phyloP scores from a whole-genome alignment of 352 stramenopile species.

The Phytopythium aichiense region DNA sequence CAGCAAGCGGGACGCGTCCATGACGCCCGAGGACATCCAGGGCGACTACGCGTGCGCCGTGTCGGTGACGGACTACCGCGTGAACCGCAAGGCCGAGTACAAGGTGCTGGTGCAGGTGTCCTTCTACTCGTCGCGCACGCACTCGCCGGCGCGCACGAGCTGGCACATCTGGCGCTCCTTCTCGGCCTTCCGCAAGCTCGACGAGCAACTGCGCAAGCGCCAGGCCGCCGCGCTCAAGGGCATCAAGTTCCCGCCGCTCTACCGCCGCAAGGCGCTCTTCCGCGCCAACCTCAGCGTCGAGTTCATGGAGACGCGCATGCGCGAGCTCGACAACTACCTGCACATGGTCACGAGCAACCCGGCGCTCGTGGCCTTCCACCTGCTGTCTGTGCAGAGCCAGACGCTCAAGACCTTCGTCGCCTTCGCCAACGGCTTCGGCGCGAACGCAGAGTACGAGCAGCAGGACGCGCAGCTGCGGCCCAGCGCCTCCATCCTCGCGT shows the following conservation, averaged over 20 bases:
- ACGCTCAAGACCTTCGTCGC: slow-evolving; percentile 79
- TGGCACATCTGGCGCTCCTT: slow-evolving; percentile 86
- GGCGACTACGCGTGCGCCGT: slow-evolving; percentile 65
- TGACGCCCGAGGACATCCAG: slow-evolving; percentile 82
- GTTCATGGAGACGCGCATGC: slow-evolving; percentile 55
- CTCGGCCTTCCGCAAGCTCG: slow-evolving; percentile 75
- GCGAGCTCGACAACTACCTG: slow-evolving; percentile 79
- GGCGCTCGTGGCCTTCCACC: slow-evolving; percentile 71
- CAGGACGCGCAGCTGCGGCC: slow-evolving; percentile 50
- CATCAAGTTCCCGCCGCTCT: slow-evolving; percentile 80
- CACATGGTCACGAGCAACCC: slow-evolving; percentile 51
- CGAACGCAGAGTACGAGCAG: slow-evolving; percentile 66
- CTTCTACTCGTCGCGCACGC: slow-evolving; percentile 75
- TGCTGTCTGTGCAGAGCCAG: slow-evolving; percentile 65
- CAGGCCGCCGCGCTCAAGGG: slow-evolving; percentile 69
- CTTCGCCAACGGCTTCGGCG: slow-evolving; percentile 71
- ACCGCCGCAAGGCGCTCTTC: slow-evolving; percentile 66
- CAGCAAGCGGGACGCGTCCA: slow-evolving; percentile 12
- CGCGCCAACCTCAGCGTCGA: slow-evolving; percentile 56
- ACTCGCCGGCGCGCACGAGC: slow-evolving; percentile 53
- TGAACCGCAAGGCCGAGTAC: slow-evolving; percentile 80
- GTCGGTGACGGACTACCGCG: slow-evolving; percentile 63
- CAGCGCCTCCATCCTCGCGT: slow-evolving; percentile 62
- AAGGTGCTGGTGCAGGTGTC: slow-evolving; percentile 65
- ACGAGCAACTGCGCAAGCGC: slow-evolving; percentile 76